Conservation (phyloP, 2,329 filamentous ascomycete species). For the Clonostachys chloroleuca region DNA sequence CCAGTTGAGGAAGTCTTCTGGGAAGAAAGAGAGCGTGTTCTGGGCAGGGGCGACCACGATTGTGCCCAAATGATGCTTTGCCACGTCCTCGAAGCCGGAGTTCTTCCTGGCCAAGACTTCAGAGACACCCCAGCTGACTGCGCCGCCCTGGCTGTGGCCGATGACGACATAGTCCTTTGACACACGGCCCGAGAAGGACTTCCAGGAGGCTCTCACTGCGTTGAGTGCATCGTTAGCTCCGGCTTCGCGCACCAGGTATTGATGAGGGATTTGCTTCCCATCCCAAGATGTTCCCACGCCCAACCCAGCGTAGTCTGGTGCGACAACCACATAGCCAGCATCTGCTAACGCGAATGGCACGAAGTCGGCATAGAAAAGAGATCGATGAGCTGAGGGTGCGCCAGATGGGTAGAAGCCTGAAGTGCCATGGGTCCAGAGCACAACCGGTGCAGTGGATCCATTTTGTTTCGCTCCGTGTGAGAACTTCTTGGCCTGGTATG, state of each 20-base stretch:
- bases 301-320: slow-evolving; percentile 36
- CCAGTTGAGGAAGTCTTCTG: background rate
- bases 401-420: slow-evolving; percentile 27
- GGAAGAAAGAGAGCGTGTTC: background rate
- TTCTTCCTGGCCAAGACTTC: slow-evolving; percentile 13
- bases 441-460: slow-evolving; percentile 10
- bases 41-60: slow-evolving; percentile 6
- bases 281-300: slow-evolving; percentile 26
- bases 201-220: slow-evolving; percentile 31
- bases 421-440: slow-evolving; percentile 39
- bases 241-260: slow-evolving; percentile 27
- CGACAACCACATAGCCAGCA: slow-evolving; percentile 37
- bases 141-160: slow-evolving; percentile 41
- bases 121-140: slow-evolving; percentile 27
- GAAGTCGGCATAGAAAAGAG: slow-evolving; percentile 30
- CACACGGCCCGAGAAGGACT: slow-evolving; percentile 26
- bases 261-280: slow-evolving; percentile 27
- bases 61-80: slow-evolving; percentile 5
- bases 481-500: slow-evolving; percentile 14
- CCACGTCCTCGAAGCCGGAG: background rate
- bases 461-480: background rate
- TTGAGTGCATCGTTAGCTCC: slow-evolving; percentile 36
- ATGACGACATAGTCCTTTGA: slow-evolving; percentile 32
- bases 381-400: slow-evolving; percentile 30
- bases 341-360: slow-evolving; percentile 28